Base-by-base conservation (phyloP, 2,329 filamentous ascomycete genomes). In the Nigrospora osmanthi region DNA sequence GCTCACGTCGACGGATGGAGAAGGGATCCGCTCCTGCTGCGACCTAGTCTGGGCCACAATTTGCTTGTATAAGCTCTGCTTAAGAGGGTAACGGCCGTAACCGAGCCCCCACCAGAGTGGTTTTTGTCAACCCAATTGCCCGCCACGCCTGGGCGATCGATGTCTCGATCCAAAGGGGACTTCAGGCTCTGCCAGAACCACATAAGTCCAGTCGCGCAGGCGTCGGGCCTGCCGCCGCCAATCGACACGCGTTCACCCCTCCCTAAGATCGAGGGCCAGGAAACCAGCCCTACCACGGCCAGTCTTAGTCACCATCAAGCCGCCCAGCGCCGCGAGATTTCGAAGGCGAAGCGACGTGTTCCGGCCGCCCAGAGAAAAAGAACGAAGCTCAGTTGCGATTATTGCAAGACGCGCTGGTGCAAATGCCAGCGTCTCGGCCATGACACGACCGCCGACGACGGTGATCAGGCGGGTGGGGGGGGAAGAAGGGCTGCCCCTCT, bases 331-430 rank as follows among this genome's bases (percentile, higher is more conserved):
- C 47, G 52, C 19, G 55, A 57, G 37, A 49, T 53, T 11, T 16
- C 46, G 13, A 54, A 49, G 19, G 55, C 55, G 5, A 62, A 57
- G 52, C 55, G 58, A 11, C 59, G 63, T n/a, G 60, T 65, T 33
- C 60, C 63, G 3, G 57, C 54, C 28, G 56, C 63, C 31, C 55
- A 62, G 19, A 53, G 63, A n/a, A 56, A 62, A 45, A 49, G 63
- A 41, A 58, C 61, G 13, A 54, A 62, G 31, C 57, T 64, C 17
- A 63, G 60, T 42, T 66, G 63, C 43, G 63, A 66, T 42, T 57
- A 60, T 16, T 66, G 63, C 50, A 66, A 65, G 50, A 60, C 60
- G 46, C 50, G 62, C 37, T 52, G 62, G 38, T 62, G 63, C 44
- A 62, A 62, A 11, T 66, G 63, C 41, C 50, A 58, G 12, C 59